A percentile compares a stretch with the other conserved stretches of the same genome.
Evolutionary conservation across 2,329 filamentous ascomycete species (phyloP).

Genomic region (Ophiocordyceps sinensis): DNA sequence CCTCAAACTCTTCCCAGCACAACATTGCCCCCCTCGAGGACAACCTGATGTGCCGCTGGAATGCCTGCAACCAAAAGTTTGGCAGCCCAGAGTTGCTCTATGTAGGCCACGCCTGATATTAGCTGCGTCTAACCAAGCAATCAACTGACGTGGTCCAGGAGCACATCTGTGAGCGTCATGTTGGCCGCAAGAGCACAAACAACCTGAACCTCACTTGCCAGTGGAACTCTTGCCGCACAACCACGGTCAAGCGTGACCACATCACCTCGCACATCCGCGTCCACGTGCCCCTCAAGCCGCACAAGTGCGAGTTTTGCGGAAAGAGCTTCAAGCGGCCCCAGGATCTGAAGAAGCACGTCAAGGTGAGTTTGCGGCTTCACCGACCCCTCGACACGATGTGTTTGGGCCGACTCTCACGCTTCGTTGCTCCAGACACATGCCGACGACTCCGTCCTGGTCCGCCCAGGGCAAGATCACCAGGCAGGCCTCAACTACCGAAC

Average conservation of each 20-base stretch:
- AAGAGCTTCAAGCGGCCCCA: slow-evolving; percentile 99
- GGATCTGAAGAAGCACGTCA: slow-evolving; percentile 98
- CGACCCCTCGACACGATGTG: not conserved
- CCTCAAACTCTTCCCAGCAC: slow-evolving; percentile 31
- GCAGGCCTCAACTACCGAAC: slow-evolving; percentile 40
- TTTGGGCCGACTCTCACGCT: not conserved
- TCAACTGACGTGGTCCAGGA: slow-evolving; percentile 41
- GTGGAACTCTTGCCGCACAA: slow-evolving; percentile 92
- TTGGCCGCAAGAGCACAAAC: slow-evolving; percentile 97
- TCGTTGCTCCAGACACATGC: slow-evolving; percentile 55
- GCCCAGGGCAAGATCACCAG: slow-evolving; percentile 36
- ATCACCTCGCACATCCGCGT: slow-evolving; percentile 98
- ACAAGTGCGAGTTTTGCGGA: slow-evolving; percentile 97
- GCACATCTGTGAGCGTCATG: slow-evolving; percentile 95
- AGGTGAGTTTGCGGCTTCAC: slow-evolving; percentile 30
- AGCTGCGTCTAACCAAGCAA: too few relatives aligned
- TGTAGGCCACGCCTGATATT: slow-evolving; percentile 23
- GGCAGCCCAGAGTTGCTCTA: slow-evolving; percentile 43
- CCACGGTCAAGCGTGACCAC: slow-evolving; percentile 96
- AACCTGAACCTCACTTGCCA: slow-evolving; percentile 95
- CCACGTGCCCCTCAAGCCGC: slow-evolving; percentile 95
- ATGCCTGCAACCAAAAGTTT: slow-evolving; percentile 44
- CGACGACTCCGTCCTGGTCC: slow-evolving; percentile 69
- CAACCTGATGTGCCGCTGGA: slow-evolving; percentile 47
- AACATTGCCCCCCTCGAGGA: slow-evolving; percentile 26